phyloP scores from a whole-genome alignment of 2,329 filamentous ascomycete species.

The Aspergillus sp. region DNA sequence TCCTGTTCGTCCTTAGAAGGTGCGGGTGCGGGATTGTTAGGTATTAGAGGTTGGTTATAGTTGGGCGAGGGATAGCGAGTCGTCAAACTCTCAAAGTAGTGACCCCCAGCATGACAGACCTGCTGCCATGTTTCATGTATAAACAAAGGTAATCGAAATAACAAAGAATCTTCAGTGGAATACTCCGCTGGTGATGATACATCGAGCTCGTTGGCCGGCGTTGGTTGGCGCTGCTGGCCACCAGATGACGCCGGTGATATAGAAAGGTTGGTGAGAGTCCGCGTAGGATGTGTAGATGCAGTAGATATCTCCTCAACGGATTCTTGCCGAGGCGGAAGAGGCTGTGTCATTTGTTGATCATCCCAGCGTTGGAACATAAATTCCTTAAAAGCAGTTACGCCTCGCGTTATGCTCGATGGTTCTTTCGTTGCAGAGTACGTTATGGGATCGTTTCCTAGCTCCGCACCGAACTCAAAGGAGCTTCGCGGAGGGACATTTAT shows the following conservation, averaged over 20 bases:
- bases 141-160: conserved; percentile 10
- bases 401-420: conserved; percentile 26
- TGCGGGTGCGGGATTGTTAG: background rate
- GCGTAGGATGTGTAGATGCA: conserved; percentile 6
- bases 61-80: background rate
- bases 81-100: conserved; percentile 13
- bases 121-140: conserved; percentile 31
- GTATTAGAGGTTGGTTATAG: background rate
- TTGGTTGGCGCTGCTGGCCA: conserved; percentile 1
- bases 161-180: background rate
- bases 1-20: background rate
- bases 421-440: conserved; percentile 18
- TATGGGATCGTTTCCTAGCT: conserved; percentile 20
- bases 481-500: conserved; percentile 16
- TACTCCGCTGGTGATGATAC: conserved; percentile 6
- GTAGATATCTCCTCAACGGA: conserved; percentile 5
- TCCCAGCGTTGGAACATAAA: conserved; percentile 31
- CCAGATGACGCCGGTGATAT: conserved; percentile 9
- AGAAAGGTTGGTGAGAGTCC: conserved; percentile 15
- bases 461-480: conserved; percentile 19
- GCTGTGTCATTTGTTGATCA: conserved; percentile 24
- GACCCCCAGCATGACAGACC: conserved; percentile 26
- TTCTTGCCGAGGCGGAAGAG: conserved; percentile 21
- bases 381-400: conserved; percentile 31
- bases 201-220: conserved; percentile 1